Conservation (phyloP, 371 early-diverging fungal species). For the Mucor piriformis region DNA sequence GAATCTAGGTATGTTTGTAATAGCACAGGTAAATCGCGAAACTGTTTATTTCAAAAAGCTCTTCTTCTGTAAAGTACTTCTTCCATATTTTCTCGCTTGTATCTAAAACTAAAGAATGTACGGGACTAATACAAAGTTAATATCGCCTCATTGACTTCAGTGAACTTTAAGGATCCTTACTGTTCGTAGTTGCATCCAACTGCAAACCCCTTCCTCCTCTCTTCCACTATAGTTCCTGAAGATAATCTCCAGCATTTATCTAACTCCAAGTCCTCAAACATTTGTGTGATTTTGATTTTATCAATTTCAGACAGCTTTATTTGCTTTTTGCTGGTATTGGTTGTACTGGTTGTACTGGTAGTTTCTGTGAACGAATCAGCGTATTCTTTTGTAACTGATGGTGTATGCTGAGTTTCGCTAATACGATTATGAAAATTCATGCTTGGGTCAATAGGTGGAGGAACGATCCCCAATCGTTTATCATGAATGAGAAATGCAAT, state of each 20-base stretch:
- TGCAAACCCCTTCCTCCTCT: slow-evolving; percentile 23
- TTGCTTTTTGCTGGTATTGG: slow-evolving; percentile 19
- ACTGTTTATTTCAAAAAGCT: slow-evolving; percentile 18
- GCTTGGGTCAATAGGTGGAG: not conserved
- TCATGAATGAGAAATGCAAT: no score
- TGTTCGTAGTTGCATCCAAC: slow-evolving; percentile 19
- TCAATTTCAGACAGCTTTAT: slow-evolving; percentile 9
- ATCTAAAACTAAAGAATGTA: slow-evolving; percentile 25
- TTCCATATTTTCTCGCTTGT: slow-evolving; percentile 17
- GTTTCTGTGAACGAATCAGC: no score
- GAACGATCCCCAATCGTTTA: not conserved
- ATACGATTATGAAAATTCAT: slow-evolving; percentile 1
- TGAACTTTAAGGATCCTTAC: slow-evolving; percentile 16
- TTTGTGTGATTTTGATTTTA: slow-evolving; percentile 16
- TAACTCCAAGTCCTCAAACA: slow-evolving; percentile 14
- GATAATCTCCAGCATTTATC: slow-evolving; percentile 14
- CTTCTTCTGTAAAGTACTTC: slow-evolving; percentile 15
- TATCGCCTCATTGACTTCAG: not conserved
- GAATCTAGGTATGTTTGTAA: slow-evolving; percentile 11
- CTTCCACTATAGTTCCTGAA: slow-evolving; percentile 16
- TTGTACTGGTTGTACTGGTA: no score
- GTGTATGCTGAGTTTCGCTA: not conserved
- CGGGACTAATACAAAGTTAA: slow-evolving; percentile 20
- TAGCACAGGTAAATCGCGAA: slow-evolving; percentile 1
- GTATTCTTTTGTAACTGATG: no score